A percentile compares a stretch with the other conserved stretches of the same genome.
Conservation (phyloP, 2,329 filamentous ascomycete species). For the Onygena corvina region DNA sequence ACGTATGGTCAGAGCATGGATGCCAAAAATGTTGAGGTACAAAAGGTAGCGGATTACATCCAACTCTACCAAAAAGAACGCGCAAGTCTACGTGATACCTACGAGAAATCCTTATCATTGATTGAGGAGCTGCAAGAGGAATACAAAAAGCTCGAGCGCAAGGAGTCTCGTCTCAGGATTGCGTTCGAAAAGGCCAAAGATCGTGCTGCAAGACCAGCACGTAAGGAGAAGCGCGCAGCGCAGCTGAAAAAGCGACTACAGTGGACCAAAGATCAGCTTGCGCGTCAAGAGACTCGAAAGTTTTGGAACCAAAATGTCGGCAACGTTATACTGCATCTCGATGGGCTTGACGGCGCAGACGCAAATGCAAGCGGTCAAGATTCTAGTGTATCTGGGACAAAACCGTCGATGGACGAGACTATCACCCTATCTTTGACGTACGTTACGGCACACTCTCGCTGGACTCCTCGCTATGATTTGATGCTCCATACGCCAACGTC, state of each 20-base stretch:
- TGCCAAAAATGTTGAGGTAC: conserved; percentile 22
- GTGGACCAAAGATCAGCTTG: conserved; percentile 23
- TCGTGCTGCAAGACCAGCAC: conserved; percentile 19
- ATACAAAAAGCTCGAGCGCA: conserved; percentile 19
- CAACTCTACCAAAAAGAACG: conserved; percentile 25
- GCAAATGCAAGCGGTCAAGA: conserved; percentile 19
- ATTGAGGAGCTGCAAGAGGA: conserved; percentile 23
- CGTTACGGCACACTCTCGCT: conserved; percentile 46
- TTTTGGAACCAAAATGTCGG: conserved; percentile 31
- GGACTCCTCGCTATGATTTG: conserved; percentile 52
- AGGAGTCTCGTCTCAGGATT: conserved; percentile 17
- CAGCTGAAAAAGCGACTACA: conserved; percentile 21
- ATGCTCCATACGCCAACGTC: conserved; percentile 46
- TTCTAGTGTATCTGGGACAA: conserved; percentile 20
- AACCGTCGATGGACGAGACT: conserved; percentile 13
- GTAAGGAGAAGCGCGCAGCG: conserved; percentile 21
- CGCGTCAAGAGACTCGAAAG: conserved; percentile 23
- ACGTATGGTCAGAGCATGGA: conserved; percentile 25
- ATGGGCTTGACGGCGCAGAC: conserved; percentile 21
- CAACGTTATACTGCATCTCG: conserved; percentile 28
- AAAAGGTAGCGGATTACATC: conserved; percentile 27
- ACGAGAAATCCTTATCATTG: conserved; percentile 19
- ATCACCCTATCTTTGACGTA: conserved; percentile 44
- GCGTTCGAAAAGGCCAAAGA: conserved; percentile 14
- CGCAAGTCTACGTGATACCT: conserved; percentile 18